phyloP scores from a whole-genome alignment of 2,329 filamentous ascomycete genomes.

The Penicillium psychrosexuale region DNA sequence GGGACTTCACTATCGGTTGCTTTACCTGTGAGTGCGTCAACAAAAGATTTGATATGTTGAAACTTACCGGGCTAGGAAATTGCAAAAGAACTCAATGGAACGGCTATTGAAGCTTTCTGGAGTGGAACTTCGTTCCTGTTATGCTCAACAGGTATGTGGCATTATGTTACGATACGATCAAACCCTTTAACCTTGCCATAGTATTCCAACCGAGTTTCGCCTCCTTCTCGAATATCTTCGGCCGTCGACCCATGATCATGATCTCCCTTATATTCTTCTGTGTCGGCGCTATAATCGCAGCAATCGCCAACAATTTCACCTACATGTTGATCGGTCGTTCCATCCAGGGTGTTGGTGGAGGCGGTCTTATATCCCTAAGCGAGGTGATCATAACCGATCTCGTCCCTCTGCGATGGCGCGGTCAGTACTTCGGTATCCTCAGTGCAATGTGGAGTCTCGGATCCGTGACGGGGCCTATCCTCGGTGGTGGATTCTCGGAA shows the following conservation, averaged over 20 bases:
- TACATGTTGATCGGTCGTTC: conserved; percentile 47
- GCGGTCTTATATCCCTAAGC: conserved; percentile 44
- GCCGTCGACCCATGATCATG: conserved; percentile 44
- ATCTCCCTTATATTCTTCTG: conserved; percentile 44
- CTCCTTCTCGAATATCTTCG: conserved; percentile 49
- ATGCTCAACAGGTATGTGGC: conserved; percentile 24
- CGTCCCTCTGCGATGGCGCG: conserved; percentile 41
- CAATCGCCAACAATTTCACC: conserved; percentile 43
- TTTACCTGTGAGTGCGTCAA: conserved; percentile 15
- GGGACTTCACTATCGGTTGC: conserved; percentile 26
- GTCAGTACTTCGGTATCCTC: conserved; percentile 41
- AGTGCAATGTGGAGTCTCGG: conserved; percentile 42
- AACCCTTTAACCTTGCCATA: conserved; percentile 19
- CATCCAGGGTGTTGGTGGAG: conserved; percentile 47
- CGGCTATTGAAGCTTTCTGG: conserved; percentile 49
- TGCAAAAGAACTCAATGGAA: conserved; percentile 32
- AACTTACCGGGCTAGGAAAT: conserved; percentile 28
- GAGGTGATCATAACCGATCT: conserved; percentile 47
- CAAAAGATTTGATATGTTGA: rapidly evolving
- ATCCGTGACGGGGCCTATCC: conserved; percentile 40
- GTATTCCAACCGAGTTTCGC: conserved; percentile 53
- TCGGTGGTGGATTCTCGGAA: conserved; percentile 44
- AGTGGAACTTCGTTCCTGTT: conserved; percentile 51
- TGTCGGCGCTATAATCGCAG: conserved; percentile 44
- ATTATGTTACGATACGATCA: not conserved